Evolutionary conservation across 1,139 yeast species (phyloP), one percentile per base, ranked within the genome.

Genomic region (Candida sanyaensis): DNA sequence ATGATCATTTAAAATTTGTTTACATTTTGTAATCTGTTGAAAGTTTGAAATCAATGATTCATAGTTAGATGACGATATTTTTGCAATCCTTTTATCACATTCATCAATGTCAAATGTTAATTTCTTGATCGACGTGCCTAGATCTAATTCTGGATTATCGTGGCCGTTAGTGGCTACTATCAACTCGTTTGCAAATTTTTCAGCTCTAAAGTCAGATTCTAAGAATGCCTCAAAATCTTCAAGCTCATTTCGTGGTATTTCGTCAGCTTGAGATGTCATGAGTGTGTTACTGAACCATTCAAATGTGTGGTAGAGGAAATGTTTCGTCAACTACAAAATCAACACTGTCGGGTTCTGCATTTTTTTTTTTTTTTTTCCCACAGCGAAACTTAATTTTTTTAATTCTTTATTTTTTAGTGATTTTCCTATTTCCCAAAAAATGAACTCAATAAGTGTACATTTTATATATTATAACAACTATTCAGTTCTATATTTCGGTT

Each of bases 31-130:
- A 21, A 82, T 73, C 34, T 72, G 73, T 9, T 74, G 67, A 47
- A 88, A 78, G 56, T 85, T 86, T 8, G 73, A 64, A 9, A 89
- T 75, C 41, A 91, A 68, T 11, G 71, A 69, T 37, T 75, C 75
- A 50, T 88, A 81, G 60, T 87, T 80, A 6, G 70, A 70, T 5
- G 80, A 73, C 4, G 91, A 69, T 27, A 77, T 68, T 33, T 68
- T 61, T 28, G 76, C 73, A 60, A 88, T 77, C 41, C 84, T 74
- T 49, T 76, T 72, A 48, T 87, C 85, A 40, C 90, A 77, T 64
- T 91, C 97, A 45, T 80, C 81, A 7, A 85, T 62, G 61, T 89
- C 96, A 63, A 87, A 92, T 38, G 77, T 77, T 26, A 91, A 73
- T 56, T 88, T 81, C 59, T 88, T 89, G 31, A 83, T 75, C 5